Evolutionary conservation across 2,329 filamentous ascomycete genomes (phyloP).

Genomic region (Colletotrichum tanaceti): DNA sequence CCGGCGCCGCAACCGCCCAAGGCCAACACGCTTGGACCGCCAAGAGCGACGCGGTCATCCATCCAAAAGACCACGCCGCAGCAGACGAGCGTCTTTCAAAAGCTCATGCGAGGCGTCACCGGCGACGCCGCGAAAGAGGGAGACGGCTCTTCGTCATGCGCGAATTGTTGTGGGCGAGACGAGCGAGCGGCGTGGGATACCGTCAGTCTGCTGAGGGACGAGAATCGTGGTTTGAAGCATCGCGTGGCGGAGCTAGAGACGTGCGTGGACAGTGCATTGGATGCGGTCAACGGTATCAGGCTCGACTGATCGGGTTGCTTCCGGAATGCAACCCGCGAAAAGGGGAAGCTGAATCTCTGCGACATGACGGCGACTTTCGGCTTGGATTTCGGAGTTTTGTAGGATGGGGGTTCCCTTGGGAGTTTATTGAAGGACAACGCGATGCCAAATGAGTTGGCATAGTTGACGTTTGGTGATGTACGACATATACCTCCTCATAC

Average conservation of each 20-base stretch:
- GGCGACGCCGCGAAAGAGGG: conserved; percentile 48
- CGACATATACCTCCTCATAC: conserved; percentile 20
- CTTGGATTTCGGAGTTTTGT: conserved; percentile 14
- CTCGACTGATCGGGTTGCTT: conserved; percentile 46
- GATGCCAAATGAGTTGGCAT: conserved; percentile 40
- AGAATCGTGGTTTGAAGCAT: conserved; percentile 71
- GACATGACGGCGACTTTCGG: conserved; percentile 26
- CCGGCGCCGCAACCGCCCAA: conserved; percentile 43
- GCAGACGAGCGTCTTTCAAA: conserved; percentile 52
- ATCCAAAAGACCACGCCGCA: conserved; percentile 45
- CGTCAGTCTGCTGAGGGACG: conserved; percentile 69
- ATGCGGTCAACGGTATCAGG: conserved; percentile 68
- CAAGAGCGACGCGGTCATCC: conserved; percentile 5
- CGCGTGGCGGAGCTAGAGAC: conserved; percentile 69
- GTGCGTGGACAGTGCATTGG: conserved; percentile 70
- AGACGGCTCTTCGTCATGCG: conserved; percentile 53
- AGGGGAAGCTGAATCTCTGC: neutral
- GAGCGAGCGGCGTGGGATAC: conserved; percentile 73
- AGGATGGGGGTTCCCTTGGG: conserved; percentile 1
- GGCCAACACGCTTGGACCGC: conserved; percentile 16
- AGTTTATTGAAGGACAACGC: conserved; percentile 13
- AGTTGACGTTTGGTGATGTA: conserved; percentile 28
- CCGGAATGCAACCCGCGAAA: neutral
- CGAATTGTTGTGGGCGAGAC: conserved; percentile 69
- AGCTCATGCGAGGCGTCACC: conserved; percentile 57